These are phyloP conservation scores for Pseudonectria foliicola DNA, from an alignment of 2,329 filamentous ascomycete species.

Conservation along the genomic window DNA sequence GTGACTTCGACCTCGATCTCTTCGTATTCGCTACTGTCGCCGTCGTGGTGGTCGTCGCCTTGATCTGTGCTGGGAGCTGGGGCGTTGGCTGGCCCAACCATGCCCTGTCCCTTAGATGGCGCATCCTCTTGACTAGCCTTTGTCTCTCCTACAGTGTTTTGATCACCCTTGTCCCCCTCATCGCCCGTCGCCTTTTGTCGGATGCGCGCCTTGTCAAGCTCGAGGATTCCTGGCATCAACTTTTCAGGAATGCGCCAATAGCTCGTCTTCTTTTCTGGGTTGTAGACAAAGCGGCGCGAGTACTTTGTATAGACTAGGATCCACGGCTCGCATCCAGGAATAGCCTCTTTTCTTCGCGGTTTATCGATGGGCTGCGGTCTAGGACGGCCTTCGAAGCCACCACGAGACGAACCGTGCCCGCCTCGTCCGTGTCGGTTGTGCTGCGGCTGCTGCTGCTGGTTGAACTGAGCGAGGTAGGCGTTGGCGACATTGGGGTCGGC, in stretches of 20 bases:
- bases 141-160: conserved; percentile 8
- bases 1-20: conserved; percentile 57
- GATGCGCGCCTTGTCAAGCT: conserved; percentile 66
- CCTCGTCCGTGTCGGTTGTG: conserved; percentile 23
- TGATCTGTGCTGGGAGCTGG: conserved; percentile 1
- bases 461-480: conserved; percentile 52
- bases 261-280: conserved; percentile 76
- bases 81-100: too few relatives aligned
- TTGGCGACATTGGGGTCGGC: conserved; percentile 52
- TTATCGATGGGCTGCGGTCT: conserved; percentile 67
- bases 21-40: conserved; percentile 67
- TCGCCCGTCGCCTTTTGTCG: conserved; percentile 42
- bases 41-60: conserved; percentile 15
- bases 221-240: conserved; percentile 69
- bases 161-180: conserved; percentile 2
- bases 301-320: conserved; percentile 88
- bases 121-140: conserved; percentile 24
- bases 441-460: conserved; percentile 33
- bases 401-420: conserved; percentile 30
- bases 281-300: conserved; percentile 83
- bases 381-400: conserved; percentile 51
- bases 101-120: too few relatives aligned
- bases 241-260: conserved; percentile 93
- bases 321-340: conserved; percentile 83
- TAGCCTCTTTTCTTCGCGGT: conserved; percentile 69